Evolutionary conservation across 1,284 basidiomycete species (phyloP), one percentile per base, ranked within the genome.

Genomic region (Leccinum pachyderme): DNA sequence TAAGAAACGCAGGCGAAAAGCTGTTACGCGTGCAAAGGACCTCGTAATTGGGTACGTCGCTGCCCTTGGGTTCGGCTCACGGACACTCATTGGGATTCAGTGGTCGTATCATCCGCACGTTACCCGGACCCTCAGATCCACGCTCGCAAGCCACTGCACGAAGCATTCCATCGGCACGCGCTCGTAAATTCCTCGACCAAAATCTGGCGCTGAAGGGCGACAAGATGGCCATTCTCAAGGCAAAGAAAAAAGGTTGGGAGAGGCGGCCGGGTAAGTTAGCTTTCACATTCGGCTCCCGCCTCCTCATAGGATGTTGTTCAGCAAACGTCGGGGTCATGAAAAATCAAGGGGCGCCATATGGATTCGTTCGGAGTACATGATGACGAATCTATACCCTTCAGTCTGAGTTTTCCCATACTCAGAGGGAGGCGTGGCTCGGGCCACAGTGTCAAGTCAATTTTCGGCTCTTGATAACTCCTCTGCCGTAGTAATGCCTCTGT

Each of bases 401-500:
- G 22, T 13, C 4, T 8, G 32, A 32, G 6, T 49, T 28, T 27
- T 35, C 7, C 13, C n/a, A 29, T 12, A 18, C 25, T 8, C 0
- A 44, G 32, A 44, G 18, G 11, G 31, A 27, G 39, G 35, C 25
- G 44, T n/a, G 24, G 24, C 18, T 18, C 37, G 8, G n/a, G 11
- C 13, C 41, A 11, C 32, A 25, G 27, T 51, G 18, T 66, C 46
- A 68, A 11, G 45, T 45, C 45, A 50, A 57, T 46, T 63, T 65
- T 73, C 67, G 55, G 13, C 8, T 24, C 51, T 37, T 64, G 31
- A 1, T 5, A 9, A 22, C 29, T 28, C 12, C 29, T n/a, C 27
- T 51, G 13, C 81, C 76, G 57, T 75, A 82, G 64, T 80, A 81
- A 66, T 82, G 87, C 25, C 78, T 77, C 51, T 73, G 80, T 22